A percentile compares a stretch with the other conserved stretches of the same genome.
Conservation (phyloP, 2,329 filamentous ascomycete genomes). For the Alternaria arbusti region DNA sequence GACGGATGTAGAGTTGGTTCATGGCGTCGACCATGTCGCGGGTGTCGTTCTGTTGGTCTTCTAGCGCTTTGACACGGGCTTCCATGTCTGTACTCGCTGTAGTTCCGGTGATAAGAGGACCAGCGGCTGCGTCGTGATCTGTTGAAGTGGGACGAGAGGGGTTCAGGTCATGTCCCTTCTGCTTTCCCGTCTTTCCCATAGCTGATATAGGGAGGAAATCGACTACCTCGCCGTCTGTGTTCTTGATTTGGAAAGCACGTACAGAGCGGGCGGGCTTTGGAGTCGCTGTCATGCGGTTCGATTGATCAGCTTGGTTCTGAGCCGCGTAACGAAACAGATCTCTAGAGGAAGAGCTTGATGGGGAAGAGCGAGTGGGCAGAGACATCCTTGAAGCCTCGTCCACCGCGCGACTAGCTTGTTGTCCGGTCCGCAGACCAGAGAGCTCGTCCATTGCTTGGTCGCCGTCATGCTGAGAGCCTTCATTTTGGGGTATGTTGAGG, state of each 20-base stretch:
- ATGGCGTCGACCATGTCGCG: not conserved
- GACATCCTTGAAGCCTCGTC: not conserved
- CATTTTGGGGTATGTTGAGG: not conserved
- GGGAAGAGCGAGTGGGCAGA: not conserved
- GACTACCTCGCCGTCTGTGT: not conserved
- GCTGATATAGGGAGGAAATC: no score
- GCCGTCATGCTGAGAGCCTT: not conserved
- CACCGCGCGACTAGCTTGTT: not conserved
- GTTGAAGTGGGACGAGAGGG: not conserved
- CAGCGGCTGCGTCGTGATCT: not conserved
- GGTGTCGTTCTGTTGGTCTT: not conserved
- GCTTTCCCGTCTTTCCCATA: no score
- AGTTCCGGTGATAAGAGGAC: not conserved
- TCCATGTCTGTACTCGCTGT: not conserved
- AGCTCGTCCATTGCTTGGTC: not conserved
- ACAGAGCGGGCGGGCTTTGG: rapidly evolving
- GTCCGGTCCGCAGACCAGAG: not conserved
- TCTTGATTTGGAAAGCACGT: not conserved
- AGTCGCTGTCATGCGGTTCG: not conserved
- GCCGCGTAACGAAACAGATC: not conserved
- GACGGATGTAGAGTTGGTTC: not conserved
- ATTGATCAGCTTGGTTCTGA: not conserved
- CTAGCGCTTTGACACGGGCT: not conserved
- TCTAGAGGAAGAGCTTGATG: not conserved
- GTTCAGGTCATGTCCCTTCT: no score